Percentiles rank a stretch among this genome's conserved stretches.
These are phyloP conservation scores for Puccinia polysora DNA, from an alignment of 1,284 basidiomycete species.

Conservation along the genomic window DNA sequence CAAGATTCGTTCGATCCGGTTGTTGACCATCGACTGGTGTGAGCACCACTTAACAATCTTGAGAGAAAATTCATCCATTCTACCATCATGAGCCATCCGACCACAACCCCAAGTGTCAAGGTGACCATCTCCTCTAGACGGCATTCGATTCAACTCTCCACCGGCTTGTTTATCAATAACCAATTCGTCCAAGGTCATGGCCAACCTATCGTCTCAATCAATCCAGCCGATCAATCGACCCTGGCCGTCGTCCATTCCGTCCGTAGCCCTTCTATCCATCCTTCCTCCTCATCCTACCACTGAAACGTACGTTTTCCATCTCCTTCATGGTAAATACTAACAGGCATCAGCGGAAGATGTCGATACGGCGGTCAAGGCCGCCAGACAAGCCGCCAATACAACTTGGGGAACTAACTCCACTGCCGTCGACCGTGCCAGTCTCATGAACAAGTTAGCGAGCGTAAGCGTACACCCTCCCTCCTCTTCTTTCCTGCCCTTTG, in stretches of 20 bases:
- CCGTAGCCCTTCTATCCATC: too few relatives aligned
- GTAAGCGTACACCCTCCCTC: conserved; percentile 1
- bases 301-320: conserved; percentile 32
- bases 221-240: conserved; percentile 43
- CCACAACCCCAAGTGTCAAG: conserved; percentile 13
- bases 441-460: conserved; percentile 44
- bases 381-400: conserved; percentile 43
- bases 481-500: not conserved
- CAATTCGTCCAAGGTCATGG: conserved; percentile 45
- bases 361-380: conserved; percentile 45
- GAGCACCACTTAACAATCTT: too few relatives aligned
- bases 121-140: conserved; percentile 19
- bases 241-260: conserved; percentile 36
- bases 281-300: not conserved
- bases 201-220: conserved; percentile 37
- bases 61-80: too few relatives aligned
- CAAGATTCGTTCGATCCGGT: too few relatives aligned
- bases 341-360: conserved; percentile 44
- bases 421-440: conserved; percentile 32
- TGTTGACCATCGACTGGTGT: too few relatives aligned
- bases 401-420: conserved; percentile 45
- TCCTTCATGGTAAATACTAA: not conserved
- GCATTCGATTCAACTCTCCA: conserved; percentile 35
- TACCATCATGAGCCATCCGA: too few relatives aligned
- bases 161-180: conserved; percentile 46